Evolutionary conservation across 208 protist species (phyloP), one percentile per base, ranked within the genome.

Genomic region (Acanthamoeba castellanii): DNA sequence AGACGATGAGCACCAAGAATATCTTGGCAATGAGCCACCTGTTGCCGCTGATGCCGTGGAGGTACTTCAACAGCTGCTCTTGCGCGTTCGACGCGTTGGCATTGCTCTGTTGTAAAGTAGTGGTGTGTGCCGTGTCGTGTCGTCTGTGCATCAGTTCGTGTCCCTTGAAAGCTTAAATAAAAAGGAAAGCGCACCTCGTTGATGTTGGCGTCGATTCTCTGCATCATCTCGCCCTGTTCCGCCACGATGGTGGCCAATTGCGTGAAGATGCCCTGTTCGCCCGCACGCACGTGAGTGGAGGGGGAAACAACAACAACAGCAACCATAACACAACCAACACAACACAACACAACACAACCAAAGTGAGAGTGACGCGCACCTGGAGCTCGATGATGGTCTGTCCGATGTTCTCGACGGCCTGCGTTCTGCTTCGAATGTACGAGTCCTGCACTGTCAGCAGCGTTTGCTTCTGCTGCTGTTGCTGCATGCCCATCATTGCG

Each of bases 141-240:
- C 9, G 66, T 14, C n/a, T 72, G 9, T n/a, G 66, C n/a, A 9
- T 72, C 30, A 72, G 37, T 7, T 30, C 59, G 22, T 9, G 25
- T 27, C 20, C 16, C 59, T 1, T 1, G 59, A 66, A 20, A 66
- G 22, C 16, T 1, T 3, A 66, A 8, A 64, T 64, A 1, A 66
- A 1, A 30, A 30, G 13, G 16, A 30, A 66, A 72, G 14, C 66
- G 66, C n/a, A 47, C 70, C 22, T 78, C 47, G 25, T 25, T 42
- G 42, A 88, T 88, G 42, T 88, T 88, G 16, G 37, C 81, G 81
- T 88, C 81, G 25, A 88, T 88, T 27, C 81, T 88, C 47, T 88
- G 81, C 81, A 88, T 88, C 81, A 88, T 88, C n/a, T 88, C 81
- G 42, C 81, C 81, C 52, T 88, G 81, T 9, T 88, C 81, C 22